Conservation (phyloP, 768 basidiomycete genomes). For the Antrodiella citrinella region DNA sequence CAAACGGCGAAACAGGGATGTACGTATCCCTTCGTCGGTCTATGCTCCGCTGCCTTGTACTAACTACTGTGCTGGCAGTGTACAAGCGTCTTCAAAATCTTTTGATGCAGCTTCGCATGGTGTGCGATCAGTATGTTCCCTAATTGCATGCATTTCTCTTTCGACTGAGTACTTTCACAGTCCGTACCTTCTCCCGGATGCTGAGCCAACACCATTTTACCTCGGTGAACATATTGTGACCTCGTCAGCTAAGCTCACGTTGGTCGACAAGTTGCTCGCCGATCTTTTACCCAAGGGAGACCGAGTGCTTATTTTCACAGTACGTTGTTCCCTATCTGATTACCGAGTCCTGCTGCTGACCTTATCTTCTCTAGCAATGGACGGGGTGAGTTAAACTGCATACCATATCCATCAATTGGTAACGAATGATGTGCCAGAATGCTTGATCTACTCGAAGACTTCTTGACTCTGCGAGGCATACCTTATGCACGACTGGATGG, state of each 20-base stretch:
- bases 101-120: slow-evolving; percentile 62
- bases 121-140: slow-evolving; percentile 55
- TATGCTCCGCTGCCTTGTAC: not conserved
- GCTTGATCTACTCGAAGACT: slow-evolving; percentile 65
- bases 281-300: slow-evolving; percentile 53
- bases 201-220: slow-evolving; percentile 39
- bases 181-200: slow-evolving; percentile 44
- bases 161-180: slow-evolving; percentile 20
- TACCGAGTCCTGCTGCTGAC: slow-evolving; percentile 5
- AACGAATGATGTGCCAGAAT: slow-evolving; percentile 36
- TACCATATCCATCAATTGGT: too few relatives aligned
- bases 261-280: slow-evolving; percentile 50
- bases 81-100: slow-evolving; percentile 30
- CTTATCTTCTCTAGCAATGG: slow-evolving; percentile 41
- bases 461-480: slow-evolving; percentile 49
- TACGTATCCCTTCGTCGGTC: slow-evolving; percentile 2
- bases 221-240: slow-evolving; percentile 50
- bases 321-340: slow-evolving; percentile 19
- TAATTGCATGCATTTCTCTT: not conserved
- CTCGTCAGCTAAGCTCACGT: slow-evolving; percentile 47
- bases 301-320: slow-evolving; percentile 62
- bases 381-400: slow-evolving; percentile 33
- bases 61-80: not conserved
- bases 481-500: slow-evolving; percentile 59
- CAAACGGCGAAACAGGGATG: slow-evolving; percentile 18